A percentile compares a stretch with the other conserved stretches of the same genome.
Evolutionary conservation across 202 grass and related monocot genomes (phyloP).

Genomic region (Thinopyrum obtusiflorum): DNA sequence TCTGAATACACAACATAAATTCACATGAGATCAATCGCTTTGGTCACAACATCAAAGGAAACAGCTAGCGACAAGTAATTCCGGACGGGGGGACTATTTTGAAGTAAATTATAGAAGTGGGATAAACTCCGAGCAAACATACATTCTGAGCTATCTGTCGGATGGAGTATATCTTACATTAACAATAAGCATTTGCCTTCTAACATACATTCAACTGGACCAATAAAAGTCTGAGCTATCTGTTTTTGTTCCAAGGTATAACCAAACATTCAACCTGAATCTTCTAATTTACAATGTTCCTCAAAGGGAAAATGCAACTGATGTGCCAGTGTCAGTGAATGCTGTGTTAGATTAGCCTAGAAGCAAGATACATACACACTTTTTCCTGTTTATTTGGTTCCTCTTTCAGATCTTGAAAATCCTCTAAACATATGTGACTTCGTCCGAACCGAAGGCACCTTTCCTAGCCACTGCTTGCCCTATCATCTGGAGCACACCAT

Average conservation of each 20-base stretch:
- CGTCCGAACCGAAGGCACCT: slow-evolving; percentile 53
- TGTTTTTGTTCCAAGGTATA: not conserved
- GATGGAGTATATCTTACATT: not conserved
- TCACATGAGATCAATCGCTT: not conserved
- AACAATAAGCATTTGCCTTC: not conserved
- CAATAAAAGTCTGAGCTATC: not conserved
- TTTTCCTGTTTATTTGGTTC: slow-evolving; percentile 18
- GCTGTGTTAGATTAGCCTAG: slow-evolving; percentile 29
- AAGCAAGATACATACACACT: slow-evolving; percentile 3
- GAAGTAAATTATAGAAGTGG: too few species aligned
- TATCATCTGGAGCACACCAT: slow-evolving; percentile 89
- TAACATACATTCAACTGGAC: slow-evolving; percentile 10
- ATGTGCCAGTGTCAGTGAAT: slow-evolving; percentile 18
- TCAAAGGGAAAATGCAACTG: not conserved
- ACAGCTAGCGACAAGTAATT: not conserved
- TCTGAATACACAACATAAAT: not conserved
- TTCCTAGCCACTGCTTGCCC: slow-evolving; percentile 74
- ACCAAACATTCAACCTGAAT: not conserved
- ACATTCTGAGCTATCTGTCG: too few species aligned
- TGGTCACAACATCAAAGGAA: not conserved
- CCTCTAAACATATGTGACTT: slow-evolving; percentile 69
- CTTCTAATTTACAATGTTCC: not conserved
- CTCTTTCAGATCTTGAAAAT: slow-evolving; percentile 48
- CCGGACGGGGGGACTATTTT: too few species aligned
- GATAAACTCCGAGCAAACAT: too few species aligned